A percentile compares a stretch with the other conserved stretches of the same genome.
These are phyloP conservation scores for Taphrina deformans DNA, from an alignment of 1,139 yeast species.

Conservation along the genomic window DNA sequence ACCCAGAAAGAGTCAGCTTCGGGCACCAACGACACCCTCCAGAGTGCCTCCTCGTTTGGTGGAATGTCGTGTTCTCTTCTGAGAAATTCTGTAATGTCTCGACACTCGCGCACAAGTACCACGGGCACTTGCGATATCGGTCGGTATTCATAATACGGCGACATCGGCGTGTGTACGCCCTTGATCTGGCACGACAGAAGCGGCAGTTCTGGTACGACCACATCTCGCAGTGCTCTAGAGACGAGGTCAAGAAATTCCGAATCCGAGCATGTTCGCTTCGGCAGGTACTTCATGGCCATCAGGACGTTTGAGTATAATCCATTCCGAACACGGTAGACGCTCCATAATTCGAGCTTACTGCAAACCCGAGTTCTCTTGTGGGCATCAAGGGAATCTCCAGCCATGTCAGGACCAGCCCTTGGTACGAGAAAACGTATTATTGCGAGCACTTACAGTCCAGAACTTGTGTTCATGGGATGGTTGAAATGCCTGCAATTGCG, in stretches of 20 bases:
- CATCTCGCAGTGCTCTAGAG: neutral
- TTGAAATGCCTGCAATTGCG: too few relatives aligned
- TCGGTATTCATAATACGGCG: neutral
- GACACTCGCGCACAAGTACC: neutral
- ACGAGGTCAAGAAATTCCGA: neutral
- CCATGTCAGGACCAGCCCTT: neutral
- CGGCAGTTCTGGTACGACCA: conserved; percentile 4
- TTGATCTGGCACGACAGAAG: conserved; percentile 14
- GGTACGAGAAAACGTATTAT: too few relatives aligned
- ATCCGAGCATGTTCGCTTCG: neutral
- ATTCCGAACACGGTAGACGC: conserved; percentile 7
- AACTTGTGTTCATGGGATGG: too few relatives aligned
- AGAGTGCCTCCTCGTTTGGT: neutral
- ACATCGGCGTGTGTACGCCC: neutral
- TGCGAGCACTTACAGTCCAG: too few relatives aligned
- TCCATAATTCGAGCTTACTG: conserved; percentile 21
- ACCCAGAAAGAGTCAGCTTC: neutral
- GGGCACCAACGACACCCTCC: conserved; percentile 15
- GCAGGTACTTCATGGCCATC: conserved; percentile 1
- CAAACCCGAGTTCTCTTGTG: neutral
- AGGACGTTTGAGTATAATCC: conserved; percentile 14
- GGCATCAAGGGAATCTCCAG: neutral
- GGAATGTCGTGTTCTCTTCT: neutral
- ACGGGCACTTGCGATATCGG: conserved; percentile 1
- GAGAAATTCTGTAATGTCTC: neutral